Percentiles rank a stretch among this genome's conserved stretches.
Conservation (phyloP, 768 basidiomycete genomes). For the Leucocoprinus sp. region DNA sequence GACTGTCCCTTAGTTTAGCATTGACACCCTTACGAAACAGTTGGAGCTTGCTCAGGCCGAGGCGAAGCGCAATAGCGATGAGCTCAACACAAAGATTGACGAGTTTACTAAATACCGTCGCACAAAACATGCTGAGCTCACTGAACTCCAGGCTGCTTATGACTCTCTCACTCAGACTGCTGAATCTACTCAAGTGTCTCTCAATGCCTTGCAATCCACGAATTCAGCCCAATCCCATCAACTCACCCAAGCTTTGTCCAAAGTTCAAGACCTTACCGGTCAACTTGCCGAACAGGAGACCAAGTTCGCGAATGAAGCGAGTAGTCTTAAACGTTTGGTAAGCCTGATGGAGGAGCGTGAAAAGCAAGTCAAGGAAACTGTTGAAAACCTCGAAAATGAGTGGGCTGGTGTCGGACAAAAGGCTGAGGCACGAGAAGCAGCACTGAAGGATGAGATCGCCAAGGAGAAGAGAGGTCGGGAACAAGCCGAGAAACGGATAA, state of each 20-base stretch:
- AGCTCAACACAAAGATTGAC: conserved; percentile 67
- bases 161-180: conserved; percentile 66
- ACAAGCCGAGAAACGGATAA: conserved; percentile 60
- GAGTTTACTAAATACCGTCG: conserved; percentile 81
- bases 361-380: conserved; percentile 72
- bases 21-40: conserved; percentile 79
- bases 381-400: conserved; percentile 77
- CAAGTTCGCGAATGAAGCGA: conserved; percentile 71
- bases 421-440: conserved; percentile 58
- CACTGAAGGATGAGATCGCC: conserved; percentile 62
- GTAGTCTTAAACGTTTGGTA: conserved; percentile 65
- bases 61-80: conserved; percentile 58
- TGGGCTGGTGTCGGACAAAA: conserved; percentile 69
- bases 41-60: conserved; percentile 71
- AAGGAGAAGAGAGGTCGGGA: conserved; percentile 63
- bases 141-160: conserved; percentile 66
- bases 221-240: conserved; percentile 67
- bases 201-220: conserved; percentile 66
- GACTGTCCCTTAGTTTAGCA: conserved; percentile 56
- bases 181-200: conserved; percentile 54
- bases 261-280: conserved; percentile 66
- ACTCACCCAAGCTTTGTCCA: conserved; percentile 66
- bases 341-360: conserved; percentile 84
- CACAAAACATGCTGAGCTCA: conserved; percentile 69
- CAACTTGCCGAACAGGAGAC: conserved; percentile 82